Conservation (phyloP, 1,284 basidiomycete genomes). For the Melanopsichium pennsylvanicum region DNA sequence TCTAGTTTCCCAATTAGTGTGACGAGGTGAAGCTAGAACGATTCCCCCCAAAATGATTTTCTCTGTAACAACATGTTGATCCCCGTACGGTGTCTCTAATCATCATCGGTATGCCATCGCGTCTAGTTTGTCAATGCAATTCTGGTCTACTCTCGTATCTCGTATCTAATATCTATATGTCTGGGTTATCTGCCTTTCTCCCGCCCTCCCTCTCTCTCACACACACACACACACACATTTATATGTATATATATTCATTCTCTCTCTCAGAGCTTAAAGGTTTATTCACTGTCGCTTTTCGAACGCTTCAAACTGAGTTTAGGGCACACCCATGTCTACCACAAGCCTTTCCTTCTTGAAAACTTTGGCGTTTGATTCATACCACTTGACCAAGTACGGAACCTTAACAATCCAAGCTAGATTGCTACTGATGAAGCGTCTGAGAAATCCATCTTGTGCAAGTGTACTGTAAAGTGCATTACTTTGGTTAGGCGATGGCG, state of each 20-base stretch:
- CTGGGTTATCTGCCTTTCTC: too few relatives aligned
- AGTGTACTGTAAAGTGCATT: not conserved
- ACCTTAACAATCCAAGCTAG: conserved; percentile 1
- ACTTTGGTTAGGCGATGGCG: conserved; percentile 25
- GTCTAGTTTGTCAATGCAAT: too few relatives aligned
- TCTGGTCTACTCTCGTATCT: too few relatives aligned
- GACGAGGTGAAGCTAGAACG: too few relatives aligned
- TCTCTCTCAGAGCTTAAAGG: too few relatives aligned
- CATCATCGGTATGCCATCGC: not conserved
- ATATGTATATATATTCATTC: too few relatives aligned
- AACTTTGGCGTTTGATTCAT: not conserved
- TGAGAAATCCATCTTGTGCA: conserved; percentile 10
- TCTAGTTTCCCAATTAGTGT: not conserved
- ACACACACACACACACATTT: too few relatives aligned
- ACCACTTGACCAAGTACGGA: conserved; percentile 4
- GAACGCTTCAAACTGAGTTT: conserved; percentile 11
- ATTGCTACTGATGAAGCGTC: conserved; percentile 2
- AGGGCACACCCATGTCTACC: conserved; percentile 12
- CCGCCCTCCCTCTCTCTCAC: too few relatives aligned
- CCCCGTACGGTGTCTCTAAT: conserved; percentile 2
- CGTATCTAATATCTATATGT: too few relatives aligned
- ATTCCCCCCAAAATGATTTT: too few relatives aligned
- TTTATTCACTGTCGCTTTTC: too few relatives aligned
- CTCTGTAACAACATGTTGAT: conserved; percentile 11
- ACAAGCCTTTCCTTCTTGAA: conserved; percentile 10